phyloP scores from a whole-genome alignment of 371 early-diverging fungal species.

The Coemansia sp. region DNA sequence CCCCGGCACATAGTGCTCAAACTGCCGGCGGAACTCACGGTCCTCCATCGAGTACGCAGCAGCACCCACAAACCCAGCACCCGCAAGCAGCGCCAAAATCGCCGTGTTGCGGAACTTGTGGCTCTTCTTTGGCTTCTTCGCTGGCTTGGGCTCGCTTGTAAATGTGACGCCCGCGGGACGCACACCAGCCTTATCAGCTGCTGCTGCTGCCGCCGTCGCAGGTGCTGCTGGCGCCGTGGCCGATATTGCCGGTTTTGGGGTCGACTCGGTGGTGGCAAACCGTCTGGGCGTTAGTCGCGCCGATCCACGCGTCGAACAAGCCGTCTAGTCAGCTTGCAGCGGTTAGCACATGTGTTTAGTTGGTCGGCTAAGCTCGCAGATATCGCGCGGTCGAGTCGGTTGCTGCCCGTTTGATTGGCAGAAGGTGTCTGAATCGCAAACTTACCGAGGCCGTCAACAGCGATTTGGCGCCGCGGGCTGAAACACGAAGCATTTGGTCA shows the following conservation, averaged over 20 bases:
- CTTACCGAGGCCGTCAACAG: constrained; percentile 20
- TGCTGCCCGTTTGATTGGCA: no score
- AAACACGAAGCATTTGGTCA: constrained; percentile 14
- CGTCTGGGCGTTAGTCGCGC: constrained; percentile 8
- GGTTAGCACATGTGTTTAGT: background rate
- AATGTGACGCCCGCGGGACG: constrained; percentile 22
- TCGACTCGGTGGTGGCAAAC: constrained; percentile 19
- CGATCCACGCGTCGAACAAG: background rate
- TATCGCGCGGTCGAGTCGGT: no score
- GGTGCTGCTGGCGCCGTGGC: background rate
- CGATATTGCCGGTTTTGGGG: background rate
- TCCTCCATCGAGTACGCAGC: constrained; percentile 44
- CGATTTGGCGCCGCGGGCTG: constrained; percentile 6
- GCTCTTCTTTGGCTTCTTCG: constrained; percentile 26
- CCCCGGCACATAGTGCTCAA: constrained; percentile 50
- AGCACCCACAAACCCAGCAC: constrained; percentile 40
- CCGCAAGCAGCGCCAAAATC: constrained; percentile 25
- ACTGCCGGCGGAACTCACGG: constrained; percentile 36
- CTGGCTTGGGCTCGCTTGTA: constrained; percentile 31
- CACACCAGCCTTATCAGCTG: constrained; percentile 18
- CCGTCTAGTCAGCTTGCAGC: background rate
- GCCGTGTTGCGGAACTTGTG: constrained; percentile 42
- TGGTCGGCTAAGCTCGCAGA: background rate
- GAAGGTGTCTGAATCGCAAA: background rate
- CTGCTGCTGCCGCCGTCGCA: background rate